Conservation (phyloP, 345 rosid species). For the Toxicodendron radicans region DNA sequence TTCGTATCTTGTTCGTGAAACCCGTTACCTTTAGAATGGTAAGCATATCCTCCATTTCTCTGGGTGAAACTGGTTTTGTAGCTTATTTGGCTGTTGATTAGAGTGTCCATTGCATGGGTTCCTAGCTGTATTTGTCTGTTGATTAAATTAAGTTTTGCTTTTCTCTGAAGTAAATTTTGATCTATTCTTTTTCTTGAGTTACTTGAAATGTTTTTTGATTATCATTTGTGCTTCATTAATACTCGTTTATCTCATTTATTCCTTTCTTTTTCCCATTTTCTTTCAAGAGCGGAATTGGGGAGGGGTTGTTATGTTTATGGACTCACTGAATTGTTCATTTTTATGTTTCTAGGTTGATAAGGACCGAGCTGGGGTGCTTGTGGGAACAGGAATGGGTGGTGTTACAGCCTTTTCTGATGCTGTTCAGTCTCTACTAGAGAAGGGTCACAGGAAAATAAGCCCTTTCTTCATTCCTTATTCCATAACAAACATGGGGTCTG, state of each 20-base stretch:
- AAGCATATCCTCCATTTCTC: background rate
- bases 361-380: constrained; percentile 84
- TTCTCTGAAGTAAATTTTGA: background rate
- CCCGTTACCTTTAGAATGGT: background rate
- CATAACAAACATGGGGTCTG: constrained; percentile 95
- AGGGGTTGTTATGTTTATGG: no score
- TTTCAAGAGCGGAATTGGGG: no score
- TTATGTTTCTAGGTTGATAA: constrained; percentile 55
- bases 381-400: constrained; percentile 99
- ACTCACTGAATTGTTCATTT: no score
- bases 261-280: no score
- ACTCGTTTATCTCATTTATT: background rate
- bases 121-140: background rate
- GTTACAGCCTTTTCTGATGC: constrained; percentile 86
- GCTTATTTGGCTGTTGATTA: background rate
- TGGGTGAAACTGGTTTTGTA: background rate
- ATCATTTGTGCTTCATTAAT: background rate
- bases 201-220: background rate
- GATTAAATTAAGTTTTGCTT: background rate
- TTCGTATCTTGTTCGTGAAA: background rate
- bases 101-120: no score
- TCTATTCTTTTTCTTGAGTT: background rate
- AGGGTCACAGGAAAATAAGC: constrained; percentile 74
- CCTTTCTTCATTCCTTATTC: constrained; percentile 95
- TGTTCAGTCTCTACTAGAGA: constrained; percentile 78